These are phyloP conservation scores for Lophiostoma macrostomum DNA, from an alignment of 495 filamentous ascomycete genomes.

Conservation along the genomic window DNA sequence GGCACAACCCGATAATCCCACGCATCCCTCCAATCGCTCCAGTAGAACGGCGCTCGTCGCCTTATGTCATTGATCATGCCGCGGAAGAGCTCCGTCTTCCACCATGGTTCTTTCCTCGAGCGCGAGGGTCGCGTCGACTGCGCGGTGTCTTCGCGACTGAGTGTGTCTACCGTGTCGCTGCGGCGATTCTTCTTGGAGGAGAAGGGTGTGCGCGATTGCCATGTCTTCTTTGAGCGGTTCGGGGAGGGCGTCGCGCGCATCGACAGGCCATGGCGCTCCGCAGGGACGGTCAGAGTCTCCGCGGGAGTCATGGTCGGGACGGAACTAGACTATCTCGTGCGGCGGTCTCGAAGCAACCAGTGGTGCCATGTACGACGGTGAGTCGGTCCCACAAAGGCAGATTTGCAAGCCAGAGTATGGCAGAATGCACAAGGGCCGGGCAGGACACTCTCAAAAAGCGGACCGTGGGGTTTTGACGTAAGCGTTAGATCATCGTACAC, in stretches of 20 bases:
- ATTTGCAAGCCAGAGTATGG: no score
- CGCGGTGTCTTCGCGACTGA: conserved; percentile 12
- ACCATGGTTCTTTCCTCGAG: conserved; percentile 24
- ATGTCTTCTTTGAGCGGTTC: conserved; percentile 29
- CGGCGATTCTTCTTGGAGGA: conserved; percentile 2
- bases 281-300: conserved; percentile 30
- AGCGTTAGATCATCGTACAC: no score
- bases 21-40: conserved; percentile 45
- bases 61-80: conserved; percentile 47
- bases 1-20: conserved; percentile 45
- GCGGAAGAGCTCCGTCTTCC: conserved; percentile 37
- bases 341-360: no score
- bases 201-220: conserved; percentile 21
- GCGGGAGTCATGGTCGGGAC: conserved; percentile 22
- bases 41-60: conserved; percentile 45
- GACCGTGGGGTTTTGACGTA: no score
- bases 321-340: no score
- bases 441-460: no score
- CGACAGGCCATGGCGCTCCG: conserved; percentile 26
- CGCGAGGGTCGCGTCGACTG: conserved; percentile 1
- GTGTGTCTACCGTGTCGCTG: conserved; percentile 1
- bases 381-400: no score
- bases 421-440: no score
- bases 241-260: conserved; percentile 15
- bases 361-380: no score